Conservation (phyloP, 1,284 basidiomycete genomes). For the Papiliotrema flavescens region DNA sequence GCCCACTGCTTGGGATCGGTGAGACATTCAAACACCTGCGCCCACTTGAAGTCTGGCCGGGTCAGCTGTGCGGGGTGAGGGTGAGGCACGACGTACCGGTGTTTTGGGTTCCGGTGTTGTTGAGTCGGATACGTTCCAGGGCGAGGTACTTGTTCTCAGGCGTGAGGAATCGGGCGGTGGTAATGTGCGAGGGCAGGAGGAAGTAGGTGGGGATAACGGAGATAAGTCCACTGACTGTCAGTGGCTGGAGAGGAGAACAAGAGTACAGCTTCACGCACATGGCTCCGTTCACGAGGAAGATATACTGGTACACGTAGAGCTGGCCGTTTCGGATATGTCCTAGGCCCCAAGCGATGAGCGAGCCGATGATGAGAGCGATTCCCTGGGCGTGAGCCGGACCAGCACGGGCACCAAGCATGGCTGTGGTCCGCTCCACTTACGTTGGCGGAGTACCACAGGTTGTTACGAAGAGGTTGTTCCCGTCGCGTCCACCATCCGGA, state of each 20-base stretch:
- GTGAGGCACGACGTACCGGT: background rate
- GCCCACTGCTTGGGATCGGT: conserved; percentile 40
- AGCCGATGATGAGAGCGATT: conserved; percentile 28
- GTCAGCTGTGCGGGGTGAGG: background rate
- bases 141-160: conserved; percentile 45
- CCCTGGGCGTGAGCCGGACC: conserved; percentile 2
- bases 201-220: conserved; percentile 24
- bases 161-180: conserved; percentile 40
- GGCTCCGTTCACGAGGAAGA: conserved; percentile 54
- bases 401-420: too few relatives aligned
- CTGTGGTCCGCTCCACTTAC: too few relatives aligned
- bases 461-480: conserved; percentile 27
- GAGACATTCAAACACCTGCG: conserved; percentile 40
- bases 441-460: conserved; percentile 27
- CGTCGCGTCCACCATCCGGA: conserved; percentile 40
- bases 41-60: conserved; percentile 25
- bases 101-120: conserved; percentile 43
- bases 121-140: conserved; percentile 45
- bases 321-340: conserved; percentile 18
- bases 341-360: conserved; percentile 33
- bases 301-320: conserved; percentile 44
- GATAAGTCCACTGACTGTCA: conserved; percentile 8
- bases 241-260: too few relatives aligned
- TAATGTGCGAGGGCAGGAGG: conserved; percentile 39
- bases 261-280: conserved; percentile 22